These are phyloP conservation scores for Fraxinus anomala DNA, from an alignment of 257 asterid species.

Conservation along the genomic window DNA sequence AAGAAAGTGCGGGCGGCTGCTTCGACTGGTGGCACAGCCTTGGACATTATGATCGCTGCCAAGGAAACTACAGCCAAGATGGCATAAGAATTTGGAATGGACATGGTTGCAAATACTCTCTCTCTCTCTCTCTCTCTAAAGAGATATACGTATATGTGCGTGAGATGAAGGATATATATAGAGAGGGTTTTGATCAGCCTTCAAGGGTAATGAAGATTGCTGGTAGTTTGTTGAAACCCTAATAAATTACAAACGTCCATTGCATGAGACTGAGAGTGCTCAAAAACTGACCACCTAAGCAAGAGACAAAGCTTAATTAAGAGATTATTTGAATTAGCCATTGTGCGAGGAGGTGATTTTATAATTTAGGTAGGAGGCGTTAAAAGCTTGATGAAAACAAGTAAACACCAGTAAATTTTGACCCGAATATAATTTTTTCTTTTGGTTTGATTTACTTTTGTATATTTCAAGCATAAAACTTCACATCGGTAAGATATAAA, in stretches of 20 bases:
- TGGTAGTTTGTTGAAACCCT: constrained; percentile 39
- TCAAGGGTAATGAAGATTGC: not conserved
- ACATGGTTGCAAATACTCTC: constrained; percentile 17
- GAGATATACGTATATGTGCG: not conserved
- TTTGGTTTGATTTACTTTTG: not conserved
- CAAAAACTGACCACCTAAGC: not conserved
- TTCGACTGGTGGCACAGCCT: constrained; percentile 30
- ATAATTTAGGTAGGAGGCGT: not conserved
- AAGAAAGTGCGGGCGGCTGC: constrained; percentile 67
- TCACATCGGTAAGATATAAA: too few species aligned
- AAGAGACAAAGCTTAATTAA: not conserved
- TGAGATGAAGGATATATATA: constrained; percentile 4
- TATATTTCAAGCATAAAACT: too few species aligned
- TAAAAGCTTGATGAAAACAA: not conserved
- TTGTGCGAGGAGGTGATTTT: not conserved
- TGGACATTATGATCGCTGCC: constrained; percentile 5
- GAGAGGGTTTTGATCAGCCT: constrained; percentile 10
- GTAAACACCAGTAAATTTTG: not conserved
- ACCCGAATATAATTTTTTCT: not conserved
- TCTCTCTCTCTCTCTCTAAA: not conserved
- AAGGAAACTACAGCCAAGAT: constrained; percentile 16
- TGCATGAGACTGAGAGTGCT: not conserved
- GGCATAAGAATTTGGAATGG: constrained; percentile 14
- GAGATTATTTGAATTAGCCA: not conserved
- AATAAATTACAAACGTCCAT: constrained; percentile 35